Evolutionary conservation across 148 eudicot species (phyloP).

Genomic region (Chenopodium berlandieri): DNA sequence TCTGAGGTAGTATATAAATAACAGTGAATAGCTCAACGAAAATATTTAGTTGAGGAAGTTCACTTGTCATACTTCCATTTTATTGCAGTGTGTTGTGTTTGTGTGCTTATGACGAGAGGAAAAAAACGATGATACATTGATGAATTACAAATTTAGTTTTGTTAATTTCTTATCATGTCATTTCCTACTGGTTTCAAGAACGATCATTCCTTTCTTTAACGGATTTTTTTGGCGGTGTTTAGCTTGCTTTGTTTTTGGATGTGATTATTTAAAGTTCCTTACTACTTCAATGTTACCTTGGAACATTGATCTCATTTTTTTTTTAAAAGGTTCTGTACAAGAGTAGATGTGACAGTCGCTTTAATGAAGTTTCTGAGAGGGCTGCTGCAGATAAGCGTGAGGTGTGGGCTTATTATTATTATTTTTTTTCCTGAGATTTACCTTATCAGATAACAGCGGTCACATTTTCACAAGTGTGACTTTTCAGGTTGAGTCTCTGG

Average conservation of each 20-base stretch:
- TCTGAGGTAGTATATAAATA: too few relatives aligned
- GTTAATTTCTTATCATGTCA: not conserved
- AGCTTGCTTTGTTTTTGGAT: not conserved
- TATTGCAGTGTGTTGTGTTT: not conserved
- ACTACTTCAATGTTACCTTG: not conserved
- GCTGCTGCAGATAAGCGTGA: conserved; percentile 78
- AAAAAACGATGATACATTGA: not conserved
- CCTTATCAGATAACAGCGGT: not conserved
- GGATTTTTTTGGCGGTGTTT: not conserved
- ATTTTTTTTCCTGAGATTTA: not conserved
- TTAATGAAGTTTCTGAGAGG: conserved; percentile 83
- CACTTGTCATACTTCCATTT: not conserved
- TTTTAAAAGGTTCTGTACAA: conserved; percentile 82
- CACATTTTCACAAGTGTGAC: not conserved
- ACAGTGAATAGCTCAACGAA: not conserved
- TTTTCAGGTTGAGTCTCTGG: conserved; percentile 70
- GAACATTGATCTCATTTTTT: conserved; percentile 12
- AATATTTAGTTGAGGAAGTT: not conserved
- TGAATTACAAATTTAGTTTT: not conserved
- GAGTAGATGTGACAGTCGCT: conserved; percentile 91
- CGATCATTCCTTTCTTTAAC: not conserved
- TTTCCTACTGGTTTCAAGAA: not conserved
- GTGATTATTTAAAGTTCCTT: not conserved
- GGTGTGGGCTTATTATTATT: conserved; percentile 39
- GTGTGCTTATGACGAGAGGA: not conserved